Evolutionary conservation across 2,329 filamentous ascomycete species (phyloP), one percentile per base, ranked within the genome.

Genomic region (Epichloe coenophiala): DNA sequence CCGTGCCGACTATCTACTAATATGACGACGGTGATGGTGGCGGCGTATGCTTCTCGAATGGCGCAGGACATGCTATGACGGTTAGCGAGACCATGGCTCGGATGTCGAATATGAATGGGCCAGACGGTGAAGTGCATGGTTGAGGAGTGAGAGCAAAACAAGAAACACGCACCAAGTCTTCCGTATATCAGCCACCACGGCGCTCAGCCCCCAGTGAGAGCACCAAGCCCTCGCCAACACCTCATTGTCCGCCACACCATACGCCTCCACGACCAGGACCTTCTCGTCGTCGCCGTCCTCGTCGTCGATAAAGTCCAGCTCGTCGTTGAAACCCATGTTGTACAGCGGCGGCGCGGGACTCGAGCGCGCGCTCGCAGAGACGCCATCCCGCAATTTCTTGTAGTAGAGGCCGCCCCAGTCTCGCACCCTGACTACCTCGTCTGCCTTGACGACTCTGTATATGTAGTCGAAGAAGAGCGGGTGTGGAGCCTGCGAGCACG

Each of bases 181-280:
- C 52, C 75, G 70, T 48, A 86, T 63, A 63, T 88, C 82, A 8
- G 83, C 83, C 52, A 88, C 76, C 17, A 89, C 68, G 1, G 85
- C 84, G 60, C 76, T 81, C 58, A 87, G 66, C 2, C 85, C 85
- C 77, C 83, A 86, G 59, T 87, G 82, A 50, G 83, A 77, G 62
- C 84, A 88, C 85, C 85, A 89, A 6, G 85, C 84, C 54, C 85
- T 71, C 1, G 82, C 84, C 58, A 89, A 74, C 4, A 88, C 84
- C 64, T 88, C 85, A 57, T 88, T 88, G 63, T 88, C 85, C 46
- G 72, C 71, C 21, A 84, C 83, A 1, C 85, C 85, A 61, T 86
- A 81, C 0, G 84, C 82, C 66, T 88, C 83, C 13, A 88, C 74
- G 4, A 84, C 81, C 8, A 89, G 69, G 3, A 89, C 83, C 57